A percentile compares a stretch with the other conserved stretches of the same genome.
Conservation (phyloP, 257 asterid genomes). For the Eustoma russellianum region DNA sequence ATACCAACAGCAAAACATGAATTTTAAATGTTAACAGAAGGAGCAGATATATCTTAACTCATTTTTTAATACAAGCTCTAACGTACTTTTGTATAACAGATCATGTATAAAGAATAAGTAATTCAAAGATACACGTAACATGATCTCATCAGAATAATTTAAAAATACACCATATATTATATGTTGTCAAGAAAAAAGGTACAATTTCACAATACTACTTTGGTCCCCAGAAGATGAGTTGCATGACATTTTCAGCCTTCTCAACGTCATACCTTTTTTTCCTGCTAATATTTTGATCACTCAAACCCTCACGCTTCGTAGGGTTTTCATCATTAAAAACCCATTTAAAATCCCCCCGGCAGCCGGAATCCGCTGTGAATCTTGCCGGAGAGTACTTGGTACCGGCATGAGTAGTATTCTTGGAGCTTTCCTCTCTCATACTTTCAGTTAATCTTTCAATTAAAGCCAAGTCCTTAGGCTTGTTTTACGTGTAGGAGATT, state of each 20-base stretch:
- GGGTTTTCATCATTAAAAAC: background rate
- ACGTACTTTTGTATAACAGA: too few species aligned
- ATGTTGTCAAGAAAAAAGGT: too few species aligned
- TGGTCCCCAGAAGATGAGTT: conserved; percentile 42
- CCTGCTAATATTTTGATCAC: conserved; percentile 7
- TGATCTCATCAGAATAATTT: too few species aligned
- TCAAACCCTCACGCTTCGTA: conserved; percentile 9
- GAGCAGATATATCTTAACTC: too few species aligned
- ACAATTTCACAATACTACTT: conserved; percentile 6
- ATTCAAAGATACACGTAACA: too few species aligned
- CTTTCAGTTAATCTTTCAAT: background rate
- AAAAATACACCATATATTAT: too few species aligned
- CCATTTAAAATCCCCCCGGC: conserved; percentile 16
- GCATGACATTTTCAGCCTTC: conserved; percentile 49
- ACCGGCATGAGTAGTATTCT: background rate
- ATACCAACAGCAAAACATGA: too few species aligned
- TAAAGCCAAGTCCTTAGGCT: too few species aligned
- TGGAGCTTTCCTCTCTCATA: background rate
- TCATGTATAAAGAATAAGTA: too few species aligned
- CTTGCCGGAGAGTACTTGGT: conserved; percentile 14
- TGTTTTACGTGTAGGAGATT: too few species aligned
- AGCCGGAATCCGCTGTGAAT: conserved; percentile 12
- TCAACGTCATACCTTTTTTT: conserved; percentile 27
- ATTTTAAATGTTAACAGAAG: too few species aligned
- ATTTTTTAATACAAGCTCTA: too few species aligned